Evolutionary conservation across 2,329 filamentous ascomycete species (phyloP).

Genomic region (Ophiostoma tasmaniense): DNA sequence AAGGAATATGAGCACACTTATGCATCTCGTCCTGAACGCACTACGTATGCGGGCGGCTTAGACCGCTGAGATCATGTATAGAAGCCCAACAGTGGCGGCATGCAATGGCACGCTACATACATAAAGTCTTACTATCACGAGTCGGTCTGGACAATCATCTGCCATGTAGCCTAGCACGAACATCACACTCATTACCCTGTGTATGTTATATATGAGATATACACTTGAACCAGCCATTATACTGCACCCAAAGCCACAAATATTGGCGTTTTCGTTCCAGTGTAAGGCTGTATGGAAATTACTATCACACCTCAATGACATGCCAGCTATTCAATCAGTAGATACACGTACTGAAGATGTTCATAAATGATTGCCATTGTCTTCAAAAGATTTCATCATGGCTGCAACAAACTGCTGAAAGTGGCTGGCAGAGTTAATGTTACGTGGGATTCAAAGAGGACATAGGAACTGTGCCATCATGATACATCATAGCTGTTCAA

Average conservation of each 20-base stretch:
- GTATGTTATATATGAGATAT: neutral
- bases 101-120: neutral
- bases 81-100: neutral
- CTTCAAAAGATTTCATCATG: no score
- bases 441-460: no score
- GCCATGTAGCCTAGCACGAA: neutral
- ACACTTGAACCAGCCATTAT: neutral
- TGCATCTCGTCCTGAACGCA: neutral
- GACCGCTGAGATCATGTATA: neutral
- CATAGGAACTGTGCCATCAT: no score
- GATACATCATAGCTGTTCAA: no score
- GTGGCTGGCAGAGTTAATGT: no score
- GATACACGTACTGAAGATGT: no score
- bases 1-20: neutral
- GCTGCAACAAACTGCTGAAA: no score
- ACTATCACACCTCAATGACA: neutral
- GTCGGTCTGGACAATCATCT: neutral
- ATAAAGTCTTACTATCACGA: neutral
- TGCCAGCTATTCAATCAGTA: neutral
- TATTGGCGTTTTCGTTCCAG: neutral
- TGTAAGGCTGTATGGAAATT: neutral
- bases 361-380: no score
- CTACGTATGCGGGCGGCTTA: neutral
- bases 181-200: neutral
- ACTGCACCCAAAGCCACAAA: neutral